phyloP scores from a whole-genome alignment of 257 asterid genomes.

The Scutellaria barbata region DNA sequence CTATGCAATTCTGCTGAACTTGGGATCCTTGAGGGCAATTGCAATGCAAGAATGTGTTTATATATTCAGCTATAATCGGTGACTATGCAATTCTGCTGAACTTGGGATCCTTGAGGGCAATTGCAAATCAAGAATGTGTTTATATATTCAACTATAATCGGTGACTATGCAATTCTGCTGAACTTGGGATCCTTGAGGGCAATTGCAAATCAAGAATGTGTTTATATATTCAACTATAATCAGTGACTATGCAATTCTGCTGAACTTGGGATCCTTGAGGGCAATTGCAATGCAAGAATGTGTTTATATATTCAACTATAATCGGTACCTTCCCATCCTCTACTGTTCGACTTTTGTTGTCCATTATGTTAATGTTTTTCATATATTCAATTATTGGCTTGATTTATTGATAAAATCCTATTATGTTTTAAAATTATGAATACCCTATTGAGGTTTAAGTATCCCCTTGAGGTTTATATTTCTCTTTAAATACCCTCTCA shows the following conservation, averaged over 20 bases:
- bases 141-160: too few relatives aligned
- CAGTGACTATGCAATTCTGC: slow-evolving; percentile 83
- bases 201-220: too few relatives aligned
- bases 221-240: too few relatives aligned
- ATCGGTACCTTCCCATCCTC: slow-evolving; percentile 59
- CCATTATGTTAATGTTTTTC: slow-evolving; percentile 1
- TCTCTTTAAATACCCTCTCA: background rate
- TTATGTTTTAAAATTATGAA: background rate
- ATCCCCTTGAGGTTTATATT: background rate
- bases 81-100: too few relatives aligned
- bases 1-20: too few relatives aligned
- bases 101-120: too few relatives aligned
- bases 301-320: slow-evolving; percentile 89
- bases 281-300: slow-evolving; percentile 91
- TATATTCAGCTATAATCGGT: too few relatives aligned
- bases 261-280: slow-evolving; percentile 92
- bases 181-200: too few relatives aligned
- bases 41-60: too few relatives aligned
- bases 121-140: too few relatives aligned
- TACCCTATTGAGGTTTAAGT: background rate
- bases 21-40: too few relatives aligned
- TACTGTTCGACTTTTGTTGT: slow-evolving; percentile 22
- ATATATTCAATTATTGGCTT: slow-evolving; percentile 17
- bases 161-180: too few relatives aligned
- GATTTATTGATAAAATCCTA: background rate